Conservation (phyloP, 345 rosid species). For the Moringa oleifera region DNA sequence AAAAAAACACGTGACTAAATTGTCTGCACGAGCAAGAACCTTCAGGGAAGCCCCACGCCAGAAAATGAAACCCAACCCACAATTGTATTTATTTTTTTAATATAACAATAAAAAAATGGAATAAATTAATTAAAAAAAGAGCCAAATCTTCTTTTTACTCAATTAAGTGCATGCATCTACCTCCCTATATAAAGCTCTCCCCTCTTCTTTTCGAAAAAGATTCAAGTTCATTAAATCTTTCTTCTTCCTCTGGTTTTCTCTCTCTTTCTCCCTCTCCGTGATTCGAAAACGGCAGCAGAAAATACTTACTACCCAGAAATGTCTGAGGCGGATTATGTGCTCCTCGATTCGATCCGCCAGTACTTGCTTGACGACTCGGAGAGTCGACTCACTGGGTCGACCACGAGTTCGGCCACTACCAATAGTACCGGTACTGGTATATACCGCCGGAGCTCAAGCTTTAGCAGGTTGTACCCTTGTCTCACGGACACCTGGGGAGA, state of each 20-base stretch:
- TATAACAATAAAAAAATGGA: no score
- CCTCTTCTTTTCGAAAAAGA: slow-evolving; percentile 9
- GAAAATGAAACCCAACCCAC: no score
- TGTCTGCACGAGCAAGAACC: no score
- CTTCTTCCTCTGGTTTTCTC: background rate
- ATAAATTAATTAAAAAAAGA: no score
- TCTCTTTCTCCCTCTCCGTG: background rate
- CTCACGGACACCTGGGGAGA: slow-evolving; percentile 91
- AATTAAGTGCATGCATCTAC: no score
- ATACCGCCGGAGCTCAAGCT: slow-evolving; percentile 60
- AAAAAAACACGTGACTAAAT: no score
- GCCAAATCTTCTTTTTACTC: no score
- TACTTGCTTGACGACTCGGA: slow-evolving; percentile 49
- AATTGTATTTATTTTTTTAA: no score
- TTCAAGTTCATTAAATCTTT: background rate
- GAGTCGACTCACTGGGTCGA: slow-evolving; percentile 11
- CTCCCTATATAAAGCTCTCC: background rate
- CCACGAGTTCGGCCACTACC: slow-evolving; percentile 14
- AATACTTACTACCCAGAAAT: slow-evolving; percentile 7
- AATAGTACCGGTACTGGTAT: slow-evolving; percentile 18
- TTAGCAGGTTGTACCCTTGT: slow-evolving; percentile 65
- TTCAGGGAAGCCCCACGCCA: no score
- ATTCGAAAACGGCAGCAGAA: no score
- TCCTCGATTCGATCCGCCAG: slow-evolving; percentile 47
- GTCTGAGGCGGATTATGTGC: slow-evolving; percentile 45